Evolutionary conservation across 2,329 filamentous ascomycete genomes (phyloP).

Genomic region (Rhinocladiella mackenziei): DNA sequence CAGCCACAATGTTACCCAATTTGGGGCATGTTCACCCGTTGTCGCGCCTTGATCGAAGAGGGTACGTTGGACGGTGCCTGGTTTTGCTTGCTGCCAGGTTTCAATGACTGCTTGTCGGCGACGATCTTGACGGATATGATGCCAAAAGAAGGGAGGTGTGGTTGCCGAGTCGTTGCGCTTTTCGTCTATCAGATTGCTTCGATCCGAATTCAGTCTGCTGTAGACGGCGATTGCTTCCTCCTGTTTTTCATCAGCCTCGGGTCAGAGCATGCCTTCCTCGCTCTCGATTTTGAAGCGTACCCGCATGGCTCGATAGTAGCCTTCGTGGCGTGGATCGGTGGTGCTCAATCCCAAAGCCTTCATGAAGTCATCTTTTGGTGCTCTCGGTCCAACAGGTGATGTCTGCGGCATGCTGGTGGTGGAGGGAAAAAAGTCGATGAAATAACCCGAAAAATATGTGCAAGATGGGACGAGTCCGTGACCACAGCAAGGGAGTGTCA

Average conservation of each 20-base stretch:
- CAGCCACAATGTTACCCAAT: conserved; percentile 47
- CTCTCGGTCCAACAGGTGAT: conserved; percentile 37
- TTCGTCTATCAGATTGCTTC: conserved; percentile 40
- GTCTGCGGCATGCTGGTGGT: conserved; percentile 23
- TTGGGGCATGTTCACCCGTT: conserved; percentile 43
- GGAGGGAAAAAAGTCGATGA: conserved; percentile 18
- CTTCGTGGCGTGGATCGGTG: conserved; percentile 42
- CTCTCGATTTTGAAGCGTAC: conserved; percentile 31
- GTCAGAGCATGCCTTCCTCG: background rate
- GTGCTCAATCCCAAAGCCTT: conserved; percentile 41
- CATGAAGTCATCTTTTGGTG: conserved; percentile 47
- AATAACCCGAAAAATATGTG: conserved; percentile 27
- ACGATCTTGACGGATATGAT: conserved; percentile 43
- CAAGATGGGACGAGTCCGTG: conserved; percentile 23
- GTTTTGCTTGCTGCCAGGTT: conserved; percentile 41
- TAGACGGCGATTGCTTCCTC: conserved; percentile 45
- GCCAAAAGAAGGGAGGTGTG: conserved; percentile 45
- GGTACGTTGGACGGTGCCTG: conserved; percentile 35
- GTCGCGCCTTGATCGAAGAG: conserved; percentile 42
- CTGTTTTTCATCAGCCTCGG: conserved; percentile 30
- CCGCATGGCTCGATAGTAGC: conserved; percentile 44
- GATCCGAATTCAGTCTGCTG: conserved; percentile 41
- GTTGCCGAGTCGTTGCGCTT: conserved; percentile 37
- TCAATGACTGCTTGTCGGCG: conserved; percentile 42
- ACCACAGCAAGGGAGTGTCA: conserved; percentile 28